Percentiles rank a stretch among this genome's conserved stretches.
Conservation (phyloP, 768 basidiomycete species). For the Tulasnella sp. region DNA sequence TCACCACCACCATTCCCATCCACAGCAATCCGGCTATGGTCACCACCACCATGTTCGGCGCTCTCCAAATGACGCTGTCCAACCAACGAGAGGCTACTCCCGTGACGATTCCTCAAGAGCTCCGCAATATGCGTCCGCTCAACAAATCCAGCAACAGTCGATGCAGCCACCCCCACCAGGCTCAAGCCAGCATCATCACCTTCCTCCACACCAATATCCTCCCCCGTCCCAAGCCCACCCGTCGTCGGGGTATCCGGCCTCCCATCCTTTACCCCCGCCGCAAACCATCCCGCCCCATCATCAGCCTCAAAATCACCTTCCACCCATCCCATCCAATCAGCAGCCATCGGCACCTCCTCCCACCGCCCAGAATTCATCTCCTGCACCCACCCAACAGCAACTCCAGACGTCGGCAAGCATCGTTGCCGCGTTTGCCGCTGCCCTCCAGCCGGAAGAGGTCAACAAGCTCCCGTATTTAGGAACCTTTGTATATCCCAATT, state of each 20-base stretch:
- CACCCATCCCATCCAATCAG: not conserved
- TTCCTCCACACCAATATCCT: slow-evolving; percentile 15
- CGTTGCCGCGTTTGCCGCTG: slow-evolving; percentile 17
- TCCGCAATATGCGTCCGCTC: slow-evolving; percentile 8
- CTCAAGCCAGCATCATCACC: not conserved
- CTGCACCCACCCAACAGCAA: slow-evolving; percentile 7
- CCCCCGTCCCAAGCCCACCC: not conserved
- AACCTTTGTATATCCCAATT: slow-evolving; percentile 31
- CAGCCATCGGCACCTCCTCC: not conserved
- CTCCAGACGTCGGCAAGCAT: slow-evolving; percentile 19
- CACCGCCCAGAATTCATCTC: not conserved
- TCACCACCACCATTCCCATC: slow-evolving; percentile 23
- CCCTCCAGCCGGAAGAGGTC: slow-evolving; percentile 13
- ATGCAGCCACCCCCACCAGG: not conserved
- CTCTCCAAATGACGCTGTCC: not conserved
- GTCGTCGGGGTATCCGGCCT: not conserved
- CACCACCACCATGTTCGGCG: slow-evolving; percentile 20
- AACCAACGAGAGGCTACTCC: not conserved
- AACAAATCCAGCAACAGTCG: slow-evolving; percentile 5
- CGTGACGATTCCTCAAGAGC: not conserved
- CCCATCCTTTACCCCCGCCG: not conserved
- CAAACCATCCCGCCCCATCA: slow-evolving; percentile 21
- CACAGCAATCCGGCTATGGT: not conserved
- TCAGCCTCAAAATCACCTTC: slow-evolving; percentile 16
- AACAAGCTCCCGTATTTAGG: slow-evolving; percentile 23